These are phyloP conservation scores for Globisporangium takayamanum DNA, from an alignment of 352 stramenopile species.

Conservation along the genomic window DNA sequence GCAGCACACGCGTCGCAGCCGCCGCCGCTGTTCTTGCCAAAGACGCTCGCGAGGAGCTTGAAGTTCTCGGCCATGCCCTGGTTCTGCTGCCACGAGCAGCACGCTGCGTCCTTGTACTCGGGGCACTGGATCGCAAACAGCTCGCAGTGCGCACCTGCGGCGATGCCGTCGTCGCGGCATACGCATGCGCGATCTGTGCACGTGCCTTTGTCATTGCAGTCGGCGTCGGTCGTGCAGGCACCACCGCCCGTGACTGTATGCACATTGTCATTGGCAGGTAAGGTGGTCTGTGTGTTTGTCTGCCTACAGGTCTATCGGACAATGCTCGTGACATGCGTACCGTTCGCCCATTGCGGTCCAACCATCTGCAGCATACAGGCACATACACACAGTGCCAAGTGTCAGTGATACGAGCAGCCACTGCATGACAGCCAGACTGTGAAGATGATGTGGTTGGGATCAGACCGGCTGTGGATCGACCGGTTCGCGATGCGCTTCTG, in stretches of 20 bases:
- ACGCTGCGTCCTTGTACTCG: conserved; percentile 69
- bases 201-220: conserved; percentile 53
- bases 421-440: not conserved
- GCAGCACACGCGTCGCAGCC: conserved; percentile 76
- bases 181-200: conserved; percentile 41
- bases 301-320: not conserved
- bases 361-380: conserved; percentile 20
- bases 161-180: conserved; percentile 60
- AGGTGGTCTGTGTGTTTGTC: not conserved
- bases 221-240: conserved; percentile 33
- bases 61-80: conserved; percentile 85
- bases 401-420: not conserved
- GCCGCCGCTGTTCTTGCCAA: conserved; percentile 56
- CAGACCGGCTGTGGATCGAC: conserved; percentile 29
- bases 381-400: not conserved
- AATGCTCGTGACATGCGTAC: conserved; percentile 10
- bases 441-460: not conserved
- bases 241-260: conserved; percentile 57
- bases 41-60: conserved; percentile 61
- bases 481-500: conserved; percentile 42
- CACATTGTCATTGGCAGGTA: not conserved
- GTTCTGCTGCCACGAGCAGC: conserved; percentile 90
- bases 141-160: conserved; percentile 63
- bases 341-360: conserved; percentile 34
- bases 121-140: conserved; percentile 79